Percentiles rank a stretch among this genome's conserved stretches.
phyloP scores from a whole-genome alignment of 805 yeast genomes.

The Ogataea glucozyma region DNA sequence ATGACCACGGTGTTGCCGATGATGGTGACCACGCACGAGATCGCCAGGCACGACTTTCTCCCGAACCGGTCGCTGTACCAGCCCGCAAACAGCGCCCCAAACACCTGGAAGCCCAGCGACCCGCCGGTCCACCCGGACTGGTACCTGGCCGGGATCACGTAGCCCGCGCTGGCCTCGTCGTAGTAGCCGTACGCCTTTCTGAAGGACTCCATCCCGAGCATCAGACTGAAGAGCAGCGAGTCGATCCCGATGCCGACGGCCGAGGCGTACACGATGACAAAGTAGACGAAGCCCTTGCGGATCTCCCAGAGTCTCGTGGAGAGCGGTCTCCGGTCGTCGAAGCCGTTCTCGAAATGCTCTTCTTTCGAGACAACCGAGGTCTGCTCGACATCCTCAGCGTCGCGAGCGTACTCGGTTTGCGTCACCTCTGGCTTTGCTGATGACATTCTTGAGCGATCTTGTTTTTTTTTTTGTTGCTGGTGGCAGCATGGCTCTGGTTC shows the following conservation, averaged over 20 bases:
- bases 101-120: slow-evolving; percentile 31
- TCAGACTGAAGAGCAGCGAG: slow-evolving; percentile 4
- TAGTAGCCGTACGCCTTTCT: slow-evolving; percentile 36
- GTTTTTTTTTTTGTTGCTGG: too few relatives aligned
- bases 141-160: slow-evolving; percentile 43
- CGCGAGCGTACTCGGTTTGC: background rate
- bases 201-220: slow-evolving; percentile 18
- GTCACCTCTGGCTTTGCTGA: background rate
- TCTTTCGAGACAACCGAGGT: background rate
- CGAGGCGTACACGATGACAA: slow-evolving; percentile 1
- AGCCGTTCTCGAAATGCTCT: background rate
- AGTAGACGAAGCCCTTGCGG: background rate
- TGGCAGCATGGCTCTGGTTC: too few relatives aligned
- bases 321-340: slow-evolving; percentile 1
- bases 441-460: too few relatives aligned
- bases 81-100: slow-evolving; percentile 40
- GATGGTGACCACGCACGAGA: slow-evolving; percentile 29
- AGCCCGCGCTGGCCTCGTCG: slow-evolving; percentile 29
- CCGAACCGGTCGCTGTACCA: slow-evolving; percentile 38
- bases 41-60: slow-evolving; percentile 37
- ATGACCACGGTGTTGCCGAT: slow-evolving; percentile 7
- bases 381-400: background rate
- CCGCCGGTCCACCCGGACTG: slow-evolving; percentile 41
- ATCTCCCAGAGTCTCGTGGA: slow-evolving; percentile 5
- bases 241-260: slow-evolving; percentile 8